Conservation (phyloP, 345 rosid genomes). For the Gossypium stocksii region DNA sequence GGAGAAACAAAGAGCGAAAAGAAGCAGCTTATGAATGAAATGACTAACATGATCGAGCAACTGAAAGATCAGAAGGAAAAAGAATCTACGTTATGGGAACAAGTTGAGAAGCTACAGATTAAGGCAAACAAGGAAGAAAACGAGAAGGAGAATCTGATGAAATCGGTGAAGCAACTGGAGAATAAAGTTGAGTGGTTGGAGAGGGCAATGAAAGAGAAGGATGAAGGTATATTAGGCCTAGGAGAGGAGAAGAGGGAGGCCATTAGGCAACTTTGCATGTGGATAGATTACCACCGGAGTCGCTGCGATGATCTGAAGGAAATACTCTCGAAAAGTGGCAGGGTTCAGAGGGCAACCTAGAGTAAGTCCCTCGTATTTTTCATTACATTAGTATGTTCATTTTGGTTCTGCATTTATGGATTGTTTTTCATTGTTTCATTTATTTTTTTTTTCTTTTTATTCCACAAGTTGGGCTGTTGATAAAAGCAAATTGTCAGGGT, state of each 20-base stretch:
- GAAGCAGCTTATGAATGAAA: constrained; percentile 32
- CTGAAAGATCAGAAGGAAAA: constrained; percentile 33
- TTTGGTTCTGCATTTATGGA: constrained; percentile 10
- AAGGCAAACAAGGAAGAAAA: constrained; percentile 39
- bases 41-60: constrained; percentile 29
- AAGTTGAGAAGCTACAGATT: constrained; percentile 40
- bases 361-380: background rate
- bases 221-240: constrained; percentile 31
- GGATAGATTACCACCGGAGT: constrained; percentile 71
- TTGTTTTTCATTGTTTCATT: constrained; percentile 14
- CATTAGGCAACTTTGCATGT: constrained; percentile 80
- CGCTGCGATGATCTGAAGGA: constrained; percentile 57
- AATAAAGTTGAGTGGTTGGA: constrained; percentile 36
- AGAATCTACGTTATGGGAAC: constrained; percentile 29
- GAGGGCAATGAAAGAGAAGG: constrained; percentile 41
- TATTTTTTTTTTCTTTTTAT: background rate
- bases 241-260: constrained; percentile 86
- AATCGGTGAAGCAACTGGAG: constrained; percentile 30
- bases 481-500: background rate
- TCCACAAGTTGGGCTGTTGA: constrained; percentile 6
- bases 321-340: constrained; percentile 27
- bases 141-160: constrained; percentile 48
- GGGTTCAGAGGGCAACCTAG: constrained; percentile 33
- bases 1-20: constrained; percentile 33
- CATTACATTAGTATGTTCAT: constrained; percentile 7